Evolutionary conservation across 345 rosid species (phyloP), one percentile per base, ranked within the genome.

Genomic region (Brassica rapa): DNA sequence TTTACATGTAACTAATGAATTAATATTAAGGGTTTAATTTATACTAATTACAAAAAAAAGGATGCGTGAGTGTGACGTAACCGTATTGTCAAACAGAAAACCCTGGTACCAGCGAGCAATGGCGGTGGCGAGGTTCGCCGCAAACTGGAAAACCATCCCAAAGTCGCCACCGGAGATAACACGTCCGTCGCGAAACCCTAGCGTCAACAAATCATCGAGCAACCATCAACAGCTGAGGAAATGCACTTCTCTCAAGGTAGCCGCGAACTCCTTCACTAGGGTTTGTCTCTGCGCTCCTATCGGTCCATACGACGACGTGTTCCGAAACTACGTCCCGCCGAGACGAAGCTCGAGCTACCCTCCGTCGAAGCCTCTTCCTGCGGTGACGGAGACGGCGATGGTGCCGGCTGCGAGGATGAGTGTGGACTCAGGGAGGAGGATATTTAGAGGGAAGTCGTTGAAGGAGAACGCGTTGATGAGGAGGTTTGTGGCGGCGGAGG

Each of bases 31-130:
- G 70, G 70, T 4, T 66, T 39, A 66, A 37, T 35, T 8, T 69
- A 2, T 66, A 14, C 2, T 25, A 37, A 9, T 62, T 30, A 76
- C 14, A 19, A 23, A 49, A 49, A 49, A 24, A 14, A 46, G 12
- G 21, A 73, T 73, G 74, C 74, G 82, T 25, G 74, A 79, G 70
- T 61, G 77, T 79, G 64, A 73, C 73, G n/a, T 37, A 27, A 80
- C 65, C 3, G 55, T 75, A 0, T 57, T 85, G 30, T 68, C 49
- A 74, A 77, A 60, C 80, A 92, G 97, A 95, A 95, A 90, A 82
- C 93, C 89, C 60, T 95, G 99, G 99, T 92, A 92, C 82, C 93
- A 91, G 60, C 86, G 90, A 86, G 99, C 97, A 76, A 89, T 89
- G 88, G 89, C 92, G 81, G 82, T 84, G 78, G 97, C 97, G 3